A percentile compares a stretch with the other conserved stretches of the same genome.
Evolutionary conservation across 2,329 filamentous ascomycete species (phyloP).

Genomic region (Lanzia echinophila): DNA sequence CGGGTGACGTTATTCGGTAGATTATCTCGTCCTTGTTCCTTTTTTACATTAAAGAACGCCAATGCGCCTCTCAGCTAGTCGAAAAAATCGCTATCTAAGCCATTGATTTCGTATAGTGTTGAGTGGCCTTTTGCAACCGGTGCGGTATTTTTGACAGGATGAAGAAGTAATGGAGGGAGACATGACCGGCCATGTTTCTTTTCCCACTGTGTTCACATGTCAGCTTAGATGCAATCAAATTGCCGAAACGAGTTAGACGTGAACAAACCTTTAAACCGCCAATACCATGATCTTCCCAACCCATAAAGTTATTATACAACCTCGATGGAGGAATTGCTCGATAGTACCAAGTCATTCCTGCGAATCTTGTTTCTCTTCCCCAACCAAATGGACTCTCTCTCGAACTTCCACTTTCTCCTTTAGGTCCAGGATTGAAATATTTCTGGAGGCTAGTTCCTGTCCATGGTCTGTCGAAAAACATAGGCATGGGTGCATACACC

Average conservation of each 20-base stretch:
- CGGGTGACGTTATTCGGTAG: too few species aligned
- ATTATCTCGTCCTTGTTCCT: too few species aligned
- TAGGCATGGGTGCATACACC: constrained; percentile 70
- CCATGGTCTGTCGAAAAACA: constrained; percentile 75
- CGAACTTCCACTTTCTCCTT: constrained; percentile 45
- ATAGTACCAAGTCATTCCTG: constrained; percentile 57
- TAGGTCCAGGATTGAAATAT: constrained; percentile 55
- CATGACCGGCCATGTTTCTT: constrained; percentile 48
- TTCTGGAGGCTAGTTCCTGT: constrained; percentile 44
- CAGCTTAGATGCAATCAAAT: background rate
- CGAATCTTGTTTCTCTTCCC: constrained; percentile 51
- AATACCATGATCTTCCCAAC: constrained; percentile 48
- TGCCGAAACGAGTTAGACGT: background rate
- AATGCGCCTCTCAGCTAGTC: too few species aligned
- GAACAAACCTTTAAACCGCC: constrained; percentile 38
- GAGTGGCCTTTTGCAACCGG: too few species aligned
- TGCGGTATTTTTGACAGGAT: constrained; percentile 54
- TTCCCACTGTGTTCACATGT: constrained; percentile 41
- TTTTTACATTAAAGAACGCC: too few species aligned
- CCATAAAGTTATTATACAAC: constrained; percentile 58
- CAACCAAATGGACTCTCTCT: constrained; percentile 50
- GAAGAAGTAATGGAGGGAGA: constrained; percentile 51
- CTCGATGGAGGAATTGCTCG: constrained; percentile 50
- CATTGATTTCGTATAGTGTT: too few species aligned
- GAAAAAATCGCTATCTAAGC: too few species aligned